Base-by-base conservation (phyloP, 1,139 yeast species). In the Suhomyces chickasaworum region DNA sequence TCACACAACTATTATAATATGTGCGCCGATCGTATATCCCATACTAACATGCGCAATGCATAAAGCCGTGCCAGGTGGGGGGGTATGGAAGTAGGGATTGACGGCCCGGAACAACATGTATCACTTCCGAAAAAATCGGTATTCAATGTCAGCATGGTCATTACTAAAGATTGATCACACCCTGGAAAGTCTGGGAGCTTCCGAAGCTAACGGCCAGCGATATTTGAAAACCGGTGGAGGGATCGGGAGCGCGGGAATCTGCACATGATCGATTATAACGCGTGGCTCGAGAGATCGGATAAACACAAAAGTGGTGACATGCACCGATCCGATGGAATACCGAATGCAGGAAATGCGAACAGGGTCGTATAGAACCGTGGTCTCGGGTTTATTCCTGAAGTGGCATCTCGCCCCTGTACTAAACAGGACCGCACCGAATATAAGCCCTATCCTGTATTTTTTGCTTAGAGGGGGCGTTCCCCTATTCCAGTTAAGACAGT, bases 401-500 rank as follows among this genome's bases (percentile, higher is more conserved):
- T n/a, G 33, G 40, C n/a, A 20, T n/a, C 7, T 23, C 15, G 29
- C 20, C 22, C 31, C 22, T 25, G 20, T 23, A 42, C 38, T 20
- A 17, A 42, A 20, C 15, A 4, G 39, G 45, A n/a, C 25, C 25
- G 21, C 23, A 18, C 40, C 39, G 46, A 38, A 22, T 16, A 8
- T 32, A 32, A 25, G 40, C 39, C 45, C 40, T 42, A 20, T 37
- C 42, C 37, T 34, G 39, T n/a, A n/a, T 13, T 40, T 33, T 13
- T 13, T 29, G 27, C 13, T n/a, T n/a, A n/a, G 9, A 17, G 36
- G 39, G 45, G 41, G 16, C 12, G 29, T 41, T 46, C 60, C 58
- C 59, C 61, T 56, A 57, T 57, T 57, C 61, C 59, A 34, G 51
- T 18, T 55, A 55, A 41, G 39, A 41, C 36, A 20, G 46, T 17